Percentiles rank a stretch among this genome's conserved stretches.
phyloP scores from a whole-genome alignment of 345 rosid species.

The Pseudoturritis turrita region DNA sequence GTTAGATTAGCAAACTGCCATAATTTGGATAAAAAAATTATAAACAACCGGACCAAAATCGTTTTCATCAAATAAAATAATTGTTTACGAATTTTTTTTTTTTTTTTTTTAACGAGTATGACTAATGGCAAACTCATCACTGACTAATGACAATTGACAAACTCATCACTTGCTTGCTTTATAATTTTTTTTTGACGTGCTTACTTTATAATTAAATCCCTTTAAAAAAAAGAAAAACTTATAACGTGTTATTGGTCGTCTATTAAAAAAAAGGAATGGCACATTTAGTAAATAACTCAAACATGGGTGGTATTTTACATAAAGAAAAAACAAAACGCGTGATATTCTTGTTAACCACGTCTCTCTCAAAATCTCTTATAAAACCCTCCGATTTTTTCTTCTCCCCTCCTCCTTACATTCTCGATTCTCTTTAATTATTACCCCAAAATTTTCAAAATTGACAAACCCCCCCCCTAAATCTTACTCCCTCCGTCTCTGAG shows the following conservation, averaged over 20 bases:
- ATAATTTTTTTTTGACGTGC: background rate
- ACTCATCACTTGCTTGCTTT: background rate
- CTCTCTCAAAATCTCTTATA: conserved; percentile 16
- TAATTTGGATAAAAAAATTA: too few relatives aligned
- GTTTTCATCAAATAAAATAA: background rate
- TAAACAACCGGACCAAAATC: background rate
- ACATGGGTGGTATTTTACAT: conserved; percentile 5
- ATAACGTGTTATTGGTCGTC: background rate
- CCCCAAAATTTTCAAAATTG: background rate
- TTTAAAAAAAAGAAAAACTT: background rate
- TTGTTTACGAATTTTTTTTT: background rate
- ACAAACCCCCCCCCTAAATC: background rate
- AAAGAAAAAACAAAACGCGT: background rate
- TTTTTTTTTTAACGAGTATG: too few relatives aligned
- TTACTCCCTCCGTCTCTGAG: background rate
- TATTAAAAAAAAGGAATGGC: background rate
- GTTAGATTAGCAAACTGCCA: background rate
- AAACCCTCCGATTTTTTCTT: background rate
- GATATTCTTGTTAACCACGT: background rate
- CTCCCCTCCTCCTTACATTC: conserved; percentile 17
- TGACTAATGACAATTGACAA: background rate
- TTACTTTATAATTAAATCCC: background rate
- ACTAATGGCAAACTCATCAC: conserved; percentile 4
- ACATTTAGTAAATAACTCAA: background rate
- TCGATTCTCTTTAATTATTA: background rate